A percentile compares a stretch with the other conserved stretches of the same genome.
Evolutionary conservation across 1,139 yeast genomes (phyloP).

Genomic region (Keqinozyma sinolaborantium): DNA sequence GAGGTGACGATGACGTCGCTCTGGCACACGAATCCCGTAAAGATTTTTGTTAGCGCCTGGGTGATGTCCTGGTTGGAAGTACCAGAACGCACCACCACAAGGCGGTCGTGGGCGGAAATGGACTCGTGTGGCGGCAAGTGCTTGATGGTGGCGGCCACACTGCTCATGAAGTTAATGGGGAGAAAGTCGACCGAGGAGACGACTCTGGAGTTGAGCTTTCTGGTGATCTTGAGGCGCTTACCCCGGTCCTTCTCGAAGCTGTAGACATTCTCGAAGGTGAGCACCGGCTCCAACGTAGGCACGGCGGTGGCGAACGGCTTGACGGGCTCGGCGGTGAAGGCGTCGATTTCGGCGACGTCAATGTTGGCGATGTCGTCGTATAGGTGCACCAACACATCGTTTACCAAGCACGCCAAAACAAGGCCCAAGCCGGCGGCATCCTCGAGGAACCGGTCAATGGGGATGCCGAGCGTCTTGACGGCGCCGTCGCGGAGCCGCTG

Average conservation of each 20-base stretch:
- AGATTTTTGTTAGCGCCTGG: slow-evolving; percentile 26
- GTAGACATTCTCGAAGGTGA: slow-evolving; percentile 25
- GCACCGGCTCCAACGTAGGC: slow-evolving; percentile 3
- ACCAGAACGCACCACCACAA: slow-evolving; percentile 33
- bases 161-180: slow-evolving; percentile 60
- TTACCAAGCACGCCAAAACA: slow-evolving; percentile 26
- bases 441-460: slow-evolving; percentile 12
- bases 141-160: slow-evolving; percentile 59
- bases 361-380: slow-evolving; percentile 14
- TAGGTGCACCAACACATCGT: slow-evolving; percentile 19
- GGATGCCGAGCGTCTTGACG: slow-evolving; percentile 16
- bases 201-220: slow-evolving; percentile 17
- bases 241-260: slow-evolving; percentile 35
- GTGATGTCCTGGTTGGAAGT: slow-evolving; percentile 18
- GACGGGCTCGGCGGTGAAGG: slow-evolving; percentile 2
- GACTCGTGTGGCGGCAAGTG: slow-evolving; percentile 50
- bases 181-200: slow-evolving; percentile 38
- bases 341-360: slow-evolving; percentile 1
- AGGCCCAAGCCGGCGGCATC: slow-evolving; percentile 19
- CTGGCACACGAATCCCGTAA: slow-evolving; percentile 26
- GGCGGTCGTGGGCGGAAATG: slow-evolving; percentile 35
- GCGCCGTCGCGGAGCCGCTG: slow-evolving; percentile 11
- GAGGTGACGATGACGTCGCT: slow-evolving; percentile 15
- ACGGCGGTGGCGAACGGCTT: not conserved
- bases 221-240: slow-evolving; percentile 25